Evolutionary conservation across 768 basidiomycete genomes (phyloP).

Genomic region (Amanita pallidorosea): DNA sequence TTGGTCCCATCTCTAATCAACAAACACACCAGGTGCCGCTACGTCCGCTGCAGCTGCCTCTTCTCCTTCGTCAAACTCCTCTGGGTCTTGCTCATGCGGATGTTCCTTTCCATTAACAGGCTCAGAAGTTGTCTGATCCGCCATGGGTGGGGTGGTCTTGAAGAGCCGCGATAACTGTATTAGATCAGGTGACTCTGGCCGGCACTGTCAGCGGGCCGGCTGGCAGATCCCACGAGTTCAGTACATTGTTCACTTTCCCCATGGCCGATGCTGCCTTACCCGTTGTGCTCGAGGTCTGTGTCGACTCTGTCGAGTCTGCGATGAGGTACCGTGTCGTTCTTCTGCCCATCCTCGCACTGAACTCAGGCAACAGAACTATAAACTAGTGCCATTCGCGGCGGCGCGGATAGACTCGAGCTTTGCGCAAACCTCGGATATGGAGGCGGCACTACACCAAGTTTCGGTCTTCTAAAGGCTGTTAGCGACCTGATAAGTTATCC

Average conservation of each 20-base stretch:
- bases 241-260: not conserved
- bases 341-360: not conserved
- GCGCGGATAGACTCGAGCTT: slow-evolving; percentile 69
- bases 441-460: slow-evolving; percentile 74
- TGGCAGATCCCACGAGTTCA: too few relatives aligned
- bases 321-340: slow-evolving; percentile 33
- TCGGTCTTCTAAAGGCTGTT: slow-evolving; percentile 60
- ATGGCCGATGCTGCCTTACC: slow-evolving; percentile 4
- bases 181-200: not conserved
- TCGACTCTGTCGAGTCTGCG: slow-evolving; percentile 71
- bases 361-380: slow-evolving; percentile 6
- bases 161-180: not conserved
- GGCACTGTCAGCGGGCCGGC: too few relatives aligned
- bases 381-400: slow-evolving; percentile 55
- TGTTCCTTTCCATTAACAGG: not conserved
- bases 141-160: not conserved
- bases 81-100: not conserved
- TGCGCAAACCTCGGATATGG: slow-evolving; percentile 62
- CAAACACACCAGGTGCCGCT: not conserved
- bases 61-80: slow-evolving; percentile 8
- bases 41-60: slow-evolving; percentile 11
- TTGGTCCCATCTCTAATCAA: not conserved
- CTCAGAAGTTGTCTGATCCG: not conserved
- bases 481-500: slow-evolving; percentile 33
- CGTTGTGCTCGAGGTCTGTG: slow-evolving; percentile 50